These are phyloP conservation scores for Logfia minima DNA, from an alignment of 129 eudicot genomes.

Conservation along the genomic window DNA sequence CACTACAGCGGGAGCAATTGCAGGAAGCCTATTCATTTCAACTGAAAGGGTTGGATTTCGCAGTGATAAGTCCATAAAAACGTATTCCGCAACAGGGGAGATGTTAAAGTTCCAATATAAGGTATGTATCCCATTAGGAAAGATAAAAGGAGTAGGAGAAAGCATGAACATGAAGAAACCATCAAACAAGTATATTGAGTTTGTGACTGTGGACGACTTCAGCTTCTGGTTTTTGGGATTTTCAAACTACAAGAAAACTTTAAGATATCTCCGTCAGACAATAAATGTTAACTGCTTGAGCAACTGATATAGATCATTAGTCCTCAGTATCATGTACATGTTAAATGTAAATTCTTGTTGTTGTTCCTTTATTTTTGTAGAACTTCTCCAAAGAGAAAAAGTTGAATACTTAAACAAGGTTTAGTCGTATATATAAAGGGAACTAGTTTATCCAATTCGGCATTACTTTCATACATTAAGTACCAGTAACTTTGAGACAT, in stretches of 20 bases:
- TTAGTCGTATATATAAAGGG: too few species aligned
- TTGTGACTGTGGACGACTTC: conserved; percentile 24
- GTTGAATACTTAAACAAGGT: too few species aligned
- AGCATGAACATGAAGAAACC: conserved; percentile 25
- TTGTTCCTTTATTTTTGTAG: too few species aligned
- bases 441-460: too few species aligned
- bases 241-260: conserved; percentile 10
- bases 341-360: too few species aligned
- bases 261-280: conserved; percentile 2
- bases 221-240: conserved; percentile 24
- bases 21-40: conserved; percentile 27
- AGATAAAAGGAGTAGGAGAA: conserved; percentile 29
- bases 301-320: conserved; percentile 15
- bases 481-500: too few species aligned
- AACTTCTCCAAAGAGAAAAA: too few species aligned
- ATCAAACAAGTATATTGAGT: conserved; percentile 32
- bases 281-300: background rate
- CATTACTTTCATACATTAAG: too few species aligned
- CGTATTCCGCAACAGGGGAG: conserved; percentile 25
- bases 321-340: conserved; percentile 12
- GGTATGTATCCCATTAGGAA: conserved; percentile 30
- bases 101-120: conserved; percentile 24
- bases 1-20: conserved; percentile 35
- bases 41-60: conserved; percentile 23
- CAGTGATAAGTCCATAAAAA: conserved; percentile 27